Conservation (phyloP, 768 basidiomycete genomes). For the Tulasnella sp. region DNA sequence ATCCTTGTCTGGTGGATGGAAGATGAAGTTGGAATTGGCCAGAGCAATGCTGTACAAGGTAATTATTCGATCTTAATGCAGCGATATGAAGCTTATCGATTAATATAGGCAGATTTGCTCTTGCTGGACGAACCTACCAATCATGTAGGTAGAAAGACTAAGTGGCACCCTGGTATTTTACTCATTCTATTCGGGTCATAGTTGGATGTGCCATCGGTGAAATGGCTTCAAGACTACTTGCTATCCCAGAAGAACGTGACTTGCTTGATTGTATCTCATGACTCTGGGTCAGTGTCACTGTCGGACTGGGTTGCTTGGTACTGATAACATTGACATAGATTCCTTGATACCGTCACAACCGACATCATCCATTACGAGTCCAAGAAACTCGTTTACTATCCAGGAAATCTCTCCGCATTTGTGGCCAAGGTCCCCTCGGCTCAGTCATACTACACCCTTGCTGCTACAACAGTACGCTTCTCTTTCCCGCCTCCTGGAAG, state of each 20-base stretch:
- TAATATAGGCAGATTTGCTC: constrained; percentile 44
- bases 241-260: constrained; percentile 70
- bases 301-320: not conserved
- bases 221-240: constrained; percentile 87
- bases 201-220: constrained; percentile 50
- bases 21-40: constrained; percentile 96
- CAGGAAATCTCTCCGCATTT: constrained; percentile 81
- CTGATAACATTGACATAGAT: constrained; percentile 33
- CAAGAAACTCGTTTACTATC: constrained; percentile 94
- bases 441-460: constrained; percentile 91
- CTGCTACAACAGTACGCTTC: constrained; percentile 88
- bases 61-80: not conserved
- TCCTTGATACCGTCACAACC: constrained; percentile 89
- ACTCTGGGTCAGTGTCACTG: constrained; percentile 65
- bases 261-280: constrained; percentile 89
- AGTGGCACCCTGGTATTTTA: not conserved
- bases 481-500: constrained; percentile 91
- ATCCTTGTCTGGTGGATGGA: constrained; percentile 93
- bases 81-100: not conserved
- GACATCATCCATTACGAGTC: constrained; percentile 95
- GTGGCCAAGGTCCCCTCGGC: constrained; percentile 86
- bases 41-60: constrained; percentile 93
- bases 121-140: constrained; percentile 90
- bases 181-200: not conserved
- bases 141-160: constrained; percentile 44